Conservation (phyloP, 495 filamentous ascomycete genomes). For the Podospora pseudocomata region DNA sequence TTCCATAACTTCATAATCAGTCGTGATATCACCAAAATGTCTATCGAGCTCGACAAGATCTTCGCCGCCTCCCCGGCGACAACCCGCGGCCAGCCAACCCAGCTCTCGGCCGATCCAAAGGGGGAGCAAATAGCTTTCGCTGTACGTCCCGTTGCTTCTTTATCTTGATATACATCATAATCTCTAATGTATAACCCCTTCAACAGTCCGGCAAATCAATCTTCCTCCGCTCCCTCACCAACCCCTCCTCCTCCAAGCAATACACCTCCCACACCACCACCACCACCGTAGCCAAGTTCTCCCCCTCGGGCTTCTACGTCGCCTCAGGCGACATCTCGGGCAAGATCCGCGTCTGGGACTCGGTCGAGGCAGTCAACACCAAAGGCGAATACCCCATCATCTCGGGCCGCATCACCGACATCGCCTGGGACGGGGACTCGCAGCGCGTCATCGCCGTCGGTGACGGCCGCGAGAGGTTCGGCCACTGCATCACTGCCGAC, state of each 20-base stretch:
- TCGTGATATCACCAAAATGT: slow-evolving; percentile 34
- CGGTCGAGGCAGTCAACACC: slow-evolving; percentile 59
- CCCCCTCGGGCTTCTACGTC: slow-evolving; percentile 90
- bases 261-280: slow-evolving; percentile 85
- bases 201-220: slow-evolving; percentile 88
- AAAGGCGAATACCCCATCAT: slow-evolving; percentile 92
- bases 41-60: slow-evolving; percentile 53
- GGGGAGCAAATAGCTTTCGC: slow-evolving; percentile 93
- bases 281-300: slow-evolving; percentile 90
- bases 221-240: slow-evolving; percentile 87
- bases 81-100: slow-evolving; percentile 80
- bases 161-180: neutral
- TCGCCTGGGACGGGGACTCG: slow-evolving; percentile 96
- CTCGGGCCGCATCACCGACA: slow-evolving; percentile 88
- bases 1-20: neutral
- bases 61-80: slow-evolving; percentile 66
- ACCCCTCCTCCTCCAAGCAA: slow-evolving; percentile 76
- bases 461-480: slow-evolving; percentile 88
- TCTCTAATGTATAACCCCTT: neutral
- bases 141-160: slow-evolving; percentile 48
- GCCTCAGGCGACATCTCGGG: slow-evolving; percentile 89
- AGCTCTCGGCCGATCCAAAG: slow-evolving; percentile 83
- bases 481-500: slow-evolving; percentile 92
- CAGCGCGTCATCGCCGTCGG: slow-evolving; percentile 95
- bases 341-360: slow-evolving; percentile 85